Evolutionary conservation across 1,139 yeast genomes (phyloP).

Genomic region (Pichia sorboxylosa): DNA sequence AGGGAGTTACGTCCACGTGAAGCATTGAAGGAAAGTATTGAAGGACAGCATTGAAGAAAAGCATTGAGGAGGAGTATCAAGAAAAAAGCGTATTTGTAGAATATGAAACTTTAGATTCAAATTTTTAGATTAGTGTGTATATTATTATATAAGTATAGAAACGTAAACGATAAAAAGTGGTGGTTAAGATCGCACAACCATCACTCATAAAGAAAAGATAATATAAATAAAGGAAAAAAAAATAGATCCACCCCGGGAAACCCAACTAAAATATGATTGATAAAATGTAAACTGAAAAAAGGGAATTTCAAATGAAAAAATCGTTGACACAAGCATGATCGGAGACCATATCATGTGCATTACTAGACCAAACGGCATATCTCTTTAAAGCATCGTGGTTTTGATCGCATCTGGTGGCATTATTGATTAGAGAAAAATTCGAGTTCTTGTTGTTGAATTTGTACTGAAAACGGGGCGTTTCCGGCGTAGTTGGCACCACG

Average conservation of each 20-base stretch:
- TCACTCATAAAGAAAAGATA: background rate
- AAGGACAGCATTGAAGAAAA: too few species aligned
- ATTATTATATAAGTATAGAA: background rate
- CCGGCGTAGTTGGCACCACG: background rate
- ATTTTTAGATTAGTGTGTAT: too few species aligned
- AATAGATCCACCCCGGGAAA: too few species aligned
- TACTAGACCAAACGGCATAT: slow-evolving; percentile 22
- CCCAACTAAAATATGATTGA: too few species aligned
- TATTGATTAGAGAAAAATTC: background rate
- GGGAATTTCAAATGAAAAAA: slow-evolving; percentile 3
- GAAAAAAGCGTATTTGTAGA: too few species aligned
- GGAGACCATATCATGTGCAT: slow-evolving; percentile 18
- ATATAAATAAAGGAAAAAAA: slow-evolving; percentile 25
- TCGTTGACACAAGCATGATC: slow-evolving; percentile 3
- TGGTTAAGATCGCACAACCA: slow-evolving; percentile 13
- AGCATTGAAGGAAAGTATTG: too few species aligned
- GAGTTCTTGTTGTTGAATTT: background rate
- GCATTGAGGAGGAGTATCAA: too few species aligned
- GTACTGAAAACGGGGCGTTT: background rate
- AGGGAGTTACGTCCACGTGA: too few species aligned
- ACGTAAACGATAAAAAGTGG: slow-evolving; percentile 11
- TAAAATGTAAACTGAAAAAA: too few species aligned
- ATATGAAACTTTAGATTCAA: too few species aligned
- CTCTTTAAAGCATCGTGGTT: slow-evolving; percentile 11
- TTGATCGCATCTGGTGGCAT: background rate